Percentiles rank a stretch among this genome's conserved stretches.
Conservation (phyloP, 495 filamentous ascomycete species). For the Neurospora tetrasperma region DNA sequence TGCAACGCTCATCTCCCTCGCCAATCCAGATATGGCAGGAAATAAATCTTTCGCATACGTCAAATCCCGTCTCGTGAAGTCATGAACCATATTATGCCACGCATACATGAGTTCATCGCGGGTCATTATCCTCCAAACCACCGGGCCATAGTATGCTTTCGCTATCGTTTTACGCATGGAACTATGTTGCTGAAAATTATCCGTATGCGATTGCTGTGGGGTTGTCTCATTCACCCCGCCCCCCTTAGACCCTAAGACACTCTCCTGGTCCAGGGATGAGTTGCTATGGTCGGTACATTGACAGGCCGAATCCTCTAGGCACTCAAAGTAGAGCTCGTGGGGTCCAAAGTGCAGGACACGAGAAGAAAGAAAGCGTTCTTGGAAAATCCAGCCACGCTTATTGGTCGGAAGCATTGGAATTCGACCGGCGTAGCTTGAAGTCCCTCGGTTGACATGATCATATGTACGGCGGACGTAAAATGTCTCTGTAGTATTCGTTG, state of each 20-base stretch:
- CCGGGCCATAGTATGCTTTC: not conserved
- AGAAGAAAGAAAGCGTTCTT: slow-evolving; percentile 11
- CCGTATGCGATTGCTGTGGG: too few species aligned
- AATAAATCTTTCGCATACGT: slow-evolving; percentile 12
- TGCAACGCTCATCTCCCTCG: not conserved
- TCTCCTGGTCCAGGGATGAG: too few species aligned
- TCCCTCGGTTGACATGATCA: too few species aligned
- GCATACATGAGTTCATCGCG: not conserved
- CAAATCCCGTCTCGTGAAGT: slow-evolving; percentile 6
- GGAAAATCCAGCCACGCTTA: slow-evolving; percentile 13
- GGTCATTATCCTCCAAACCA: not conserved
- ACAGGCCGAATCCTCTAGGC: slow-evolving; percentile 1
- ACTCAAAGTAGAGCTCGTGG: slow-evolving; percentile 13
- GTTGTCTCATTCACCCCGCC: too few species aligned
- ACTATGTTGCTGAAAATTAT: too few species aligned
- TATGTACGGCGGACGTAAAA: slow-evolving; percentile 2
- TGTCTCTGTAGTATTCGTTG: not conserved
- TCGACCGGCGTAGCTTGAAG: too few species aligned
- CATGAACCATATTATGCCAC: slow-evolving; percentile 12
- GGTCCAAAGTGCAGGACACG: slow-evolving; percentile 14
- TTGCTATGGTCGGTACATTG: slow-evolving; percentile 4
- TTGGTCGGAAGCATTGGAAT: too few species aligned
- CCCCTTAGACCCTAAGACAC: too few species aligned
- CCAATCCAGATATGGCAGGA: slow-evolving; percentile 11
- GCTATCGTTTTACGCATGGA: too few species aligned